A percentile compares a stretch with the other conserved stretches of the same genome.
These are phyloP conservation scores for Myxozyma geophila DNA, from an alignment of 805 yeast species.

Conservation along the genomic window DNA sequence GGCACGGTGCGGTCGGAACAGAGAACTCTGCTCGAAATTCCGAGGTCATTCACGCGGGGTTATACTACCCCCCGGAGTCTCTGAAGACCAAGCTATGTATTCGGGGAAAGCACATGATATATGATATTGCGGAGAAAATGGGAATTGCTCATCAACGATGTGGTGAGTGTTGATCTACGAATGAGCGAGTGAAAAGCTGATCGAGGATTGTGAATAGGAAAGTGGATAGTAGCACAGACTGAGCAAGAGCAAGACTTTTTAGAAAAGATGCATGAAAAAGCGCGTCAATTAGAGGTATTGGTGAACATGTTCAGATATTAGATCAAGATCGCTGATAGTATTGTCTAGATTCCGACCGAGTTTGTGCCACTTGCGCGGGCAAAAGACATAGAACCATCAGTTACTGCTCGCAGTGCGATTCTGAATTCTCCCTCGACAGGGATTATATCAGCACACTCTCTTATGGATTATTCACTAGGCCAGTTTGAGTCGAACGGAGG, in stretches of 20 bases:
- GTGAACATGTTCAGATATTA: neutral
- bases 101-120: constrained; percentile 72
- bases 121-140: constrained; percentile 51
- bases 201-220: constrained; percentile 39
- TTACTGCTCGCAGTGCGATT: constrained; percentile 63
- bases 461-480: constrained; percentile 63
- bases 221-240: constrained; percentile 85
- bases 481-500: constrained; percentile 63
- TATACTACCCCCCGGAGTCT: constrained; percentile 74
- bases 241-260: constrained; percentile 65
- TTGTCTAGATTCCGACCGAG: constrained; percentile 54
- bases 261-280: constrained; percentile 55
- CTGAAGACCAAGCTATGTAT: constrained; percentile 74
- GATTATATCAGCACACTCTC: constrained; percentile 78
- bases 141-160: constrained; percentile 65
- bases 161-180: constrained; percentile 51
- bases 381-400: constrained; percentile 62
- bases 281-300: constrained; percentile 53
- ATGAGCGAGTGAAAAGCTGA: neutral
- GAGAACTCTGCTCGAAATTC: constrained; percentile 91
- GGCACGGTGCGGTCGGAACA: constrained; percentile 65
- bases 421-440: constrained; percentile 83
- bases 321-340: neutral
- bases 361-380: constrained; percentile 56
- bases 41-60: constrained; percentile 91